Conservation (phyloP, 1,284 basidiomycete genomes). For the Porogramme epimiltina region DNA sequence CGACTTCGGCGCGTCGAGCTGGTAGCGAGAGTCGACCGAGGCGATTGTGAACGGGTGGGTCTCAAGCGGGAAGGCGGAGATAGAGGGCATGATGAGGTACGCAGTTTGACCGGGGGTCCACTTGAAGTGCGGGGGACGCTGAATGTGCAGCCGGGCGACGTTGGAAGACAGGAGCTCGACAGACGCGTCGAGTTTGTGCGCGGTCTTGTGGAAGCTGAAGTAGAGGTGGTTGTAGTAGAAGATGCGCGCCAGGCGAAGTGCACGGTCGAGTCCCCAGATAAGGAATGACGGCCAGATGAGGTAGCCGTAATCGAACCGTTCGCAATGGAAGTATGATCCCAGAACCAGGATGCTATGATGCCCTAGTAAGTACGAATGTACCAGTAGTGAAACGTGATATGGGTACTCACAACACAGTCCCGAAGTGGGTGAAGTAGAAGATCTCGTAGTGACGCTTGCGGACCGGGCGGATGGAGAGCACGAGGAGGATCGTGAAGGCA, state of each 20-base stretch:
- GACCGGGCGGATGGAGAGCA: constrained; percentile 27
- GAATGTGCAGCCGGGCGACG: constrained; percentile 52
- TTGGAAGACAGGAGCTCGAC: constrained; percentile 50
- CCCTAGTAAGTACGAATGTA: not conserved
- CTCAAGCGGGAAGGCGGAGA: constrained; percentile 46
- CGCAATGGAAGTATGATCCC: constrained; percentile 38
- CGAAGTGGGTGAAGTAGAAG: constrained; percentile 29
- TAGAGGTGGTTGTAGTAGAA: constrained; percentile 52
- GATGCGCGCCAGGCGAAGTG: constrained; percentile 52
- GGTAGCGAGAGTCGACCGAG: constrained; percentile 37
- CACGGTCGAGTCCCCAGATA: constrained; percentile 67
- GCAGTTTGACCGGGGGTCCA: constrained; percentile 56
- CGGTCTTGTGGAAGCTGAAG: constrained; percentile 31
- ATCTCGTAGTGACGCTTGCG: constrained; percentile 27
- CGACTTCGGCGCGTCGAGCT: not conserved
- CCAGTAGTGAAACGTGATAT: not conserved
- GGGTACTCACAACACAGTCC: constrained; percentile 24
- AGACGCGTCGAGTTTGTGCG: constrained; percentile 36
- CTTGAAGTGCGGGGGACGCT: constrained; percentile 40
- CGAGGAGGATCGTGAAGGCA: constrained; percentile 22
- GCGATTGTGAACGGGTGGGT: constrained; percentile 60
- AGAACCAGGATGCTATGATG: not conserved
- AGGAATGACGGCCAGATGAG: constrained; percentile 61
- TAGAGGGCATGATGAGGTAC: constrained; percentile 45
- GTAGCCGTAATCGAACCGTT: constrained; percentile 17